Conservation (phyloP, 192 early-diverging fungal species). For the Mortierella antarctica region DNA sequence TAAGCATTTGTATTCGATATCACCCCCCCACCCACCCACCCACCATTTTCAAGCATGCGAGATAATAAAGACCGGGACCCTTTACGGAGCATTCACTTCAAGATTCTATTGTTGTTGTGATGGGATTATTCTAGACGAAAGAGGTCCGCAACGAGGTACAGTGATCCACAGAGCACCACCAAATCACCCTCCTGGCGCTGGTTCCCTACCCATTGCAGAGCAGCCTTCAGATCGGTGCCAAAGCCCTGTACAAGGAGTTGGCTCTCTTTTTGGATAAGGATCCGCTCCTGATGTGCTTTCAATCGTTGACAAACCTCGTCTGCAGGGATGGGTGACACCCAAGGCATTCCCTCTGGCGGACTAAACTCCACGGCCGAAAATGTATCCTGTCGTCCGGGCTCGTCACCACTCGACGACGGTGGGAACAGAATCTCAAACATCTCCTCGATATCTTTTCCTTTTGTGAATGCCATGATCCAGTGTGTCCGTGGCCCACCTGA, state of each 20-base stretch:
- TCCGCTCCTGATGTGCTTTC: slow-evolving; percentile 2
- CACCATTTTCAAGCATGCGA: too few relatives aligned
- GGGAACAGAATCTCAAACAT: slow-evolving; percentile 70
- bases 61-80: too few relatives aligned
- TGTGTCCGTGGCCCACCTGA: slow-evolving; percentile 48
- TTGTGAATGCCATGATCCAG: slow-evolving; percentile 85
- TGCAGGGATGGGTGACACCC: slow-evolving; percentile 73
- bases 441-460: slow-evolving; percentile 71
- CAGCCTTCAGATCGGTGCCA: slow-evolving; percentile 53
- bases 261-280: slow-evolving; percentile 25
- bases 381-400: slow-evolving; percentile 57
- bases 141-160: slow-evolving; percentile 89
- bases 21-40: too few relatives aligned
- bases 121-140: slow-evolving; percentile 52
- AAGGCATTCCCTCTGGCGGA: slow-evolving; percentile 87
- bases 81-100: too few relatives aligned
- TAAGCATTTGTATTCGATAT: slow-evolving; percentile 1
- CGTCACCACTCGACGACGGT: neutral
- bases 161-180: slow-evolving; percentile 85
- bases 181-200: slow-evolving; percentile 48
- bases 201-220: slow-evolving; percentile 29
- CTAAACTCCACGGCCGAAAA: slow-evolving; percentile 80
- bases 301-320: slow-evolving; percentile 55
- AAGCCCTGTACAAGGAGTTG: slow-evolving; percentile 31
- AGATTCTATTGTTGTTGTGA: too few relatives aligned